Evolutionary conservation across 2,329 filamentous ascomycete genomes (phyloP).

Genomic region (Epichloe glyceriae): DNA sequence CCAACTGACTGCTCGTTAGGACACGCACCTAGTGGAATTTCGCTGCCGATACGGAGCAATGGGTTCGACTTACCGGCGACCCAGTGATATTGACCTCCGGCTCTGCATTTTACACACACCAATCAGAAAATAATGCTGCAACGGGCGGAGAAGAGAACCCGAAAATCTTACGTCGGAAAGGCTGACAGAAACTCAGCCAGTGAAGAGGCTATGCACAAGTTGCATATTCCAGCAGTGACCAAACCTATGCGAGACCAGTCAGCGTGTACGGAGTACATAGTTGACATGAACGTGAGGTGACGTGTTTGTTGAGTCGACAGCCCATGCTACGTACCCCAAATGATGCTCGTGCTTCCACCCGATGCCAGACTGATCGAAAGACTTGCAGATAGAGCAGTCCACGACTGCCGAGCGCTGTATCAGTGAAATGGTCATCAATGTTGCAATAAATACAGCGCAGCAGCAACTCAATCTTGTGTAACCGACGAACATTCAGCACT

Average conservation of each 20-base stretch:
- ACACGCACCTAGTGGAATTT: neutral
- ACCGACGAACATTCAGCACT: constrained; percentile 25
- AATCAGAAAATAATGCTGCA: too few species aligned
- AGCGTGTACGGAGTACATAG: too few species aligned
- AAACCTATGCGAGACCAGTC: constrained; percentile 10
- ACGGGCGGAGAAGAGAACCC: too few species aligned
- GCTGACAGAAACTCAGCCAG: constrained; percentile 58
- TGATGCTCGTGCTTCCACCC: constrained; percentile 53
- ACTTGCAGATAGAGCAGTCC: constrained; percentile 33
- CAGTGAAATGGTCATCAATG: too few species aligned
- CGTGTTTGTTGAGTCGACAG: neutral
- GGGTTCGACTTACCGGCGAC: constrained; percentile 36
- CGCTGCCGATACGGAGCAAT: too few species aligned
- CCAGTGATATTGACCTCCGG: constrained; percentile 58
- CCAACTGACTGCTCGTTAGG: neutral
- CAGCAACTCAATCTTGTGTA: neutral
- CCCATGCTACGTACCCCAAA: constrained; percentile 43
- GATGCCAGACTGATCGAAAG: constrained; percentile 43
- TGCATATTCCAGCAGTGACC: constrained; percentile 21
- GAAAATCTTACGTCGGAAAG: constrained; percentile 29
- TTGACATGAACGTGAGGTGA: too few species aligned
- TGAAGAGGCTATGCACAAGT: constrained; percentile 41
- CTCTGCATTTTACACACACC: constrained; percentile 11
- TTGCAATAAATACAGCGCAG: too few species aligned
- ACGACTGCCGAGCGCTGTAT: constrained; percentile 15